These are phyloP conservation scores for Ogataea trehaloabstinens DNA, from an alignment of 805 yeast genomes.

Conservation along the genomic window DNA sequence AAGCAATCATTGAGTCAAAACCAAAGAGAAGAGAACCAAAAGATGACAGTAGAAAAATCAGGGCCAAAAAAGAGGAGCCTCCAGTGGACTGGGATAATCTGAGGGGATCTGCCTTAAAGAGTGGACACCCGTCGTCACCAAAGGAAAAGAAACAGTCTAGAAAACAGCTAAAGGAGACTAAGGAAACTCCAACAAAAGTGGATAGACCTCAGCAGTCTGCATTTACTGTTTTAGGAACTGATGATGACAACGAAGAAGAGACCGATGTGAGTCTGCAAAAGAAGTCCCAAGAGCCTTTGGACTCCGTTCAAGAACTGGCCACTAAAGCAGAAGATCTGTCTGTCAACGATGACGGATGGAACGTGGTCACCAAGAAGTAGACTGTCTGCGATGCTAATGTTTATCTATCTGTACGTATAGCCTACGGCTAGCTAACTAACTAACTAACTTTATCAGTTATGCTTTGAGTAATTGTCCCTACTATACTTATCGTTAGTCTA, in stretches of 20 bases:
- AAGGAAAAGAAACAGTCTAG: constrained; percentile 3
- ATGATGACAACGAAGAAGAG: constrained; percentile 50
- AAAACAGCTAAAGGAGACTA: constrained; percentile 15
- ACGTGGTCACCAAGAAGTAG: constrained; percentile 39
- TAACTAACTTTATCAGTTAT: no score
- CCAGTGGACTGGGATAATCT: constrained; percentile 21
- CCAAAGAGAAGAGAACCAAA: constrained; percentile 12
- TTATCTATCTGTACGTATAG: no score
- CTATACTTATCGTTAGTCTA: no score
- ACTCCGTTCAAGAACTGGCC: constrained; percentile 10
- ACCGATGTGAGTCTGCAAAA: not conserved
- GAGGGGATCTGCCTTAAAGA: constrained; percentile 24
- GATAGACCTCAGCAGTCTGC: constrained; percentile 42
- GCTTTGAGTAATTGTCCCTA: no score
- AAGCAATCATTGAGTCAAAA: constrained; percentile 24
- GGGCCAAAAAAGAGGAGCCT: constrained; percentile 17
- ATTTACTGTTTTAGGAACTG: constrained; percentile 48
- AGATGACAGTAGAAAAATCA: constrained; percentile 7
- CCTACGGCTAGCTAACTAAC: no score
- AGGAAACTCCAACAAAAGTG: constrained; percentile 25
- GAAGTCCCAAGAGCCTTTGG: no score
- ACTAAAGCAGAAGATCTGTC: constrained; percentile 35
- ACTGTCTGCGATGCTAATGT: not conserved
- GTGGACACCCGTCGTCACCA: constrained; percentile 4
- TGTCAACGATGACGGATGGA: constrained; percentile 45